Percentiles rank a stretch among this genome's conserved stretches.
These are phyloP conservation scores for Apiotrichum laibachii DNA, from an alignment of 1,284 basidiomycete species.

Conservation along the genomic window DNA sequence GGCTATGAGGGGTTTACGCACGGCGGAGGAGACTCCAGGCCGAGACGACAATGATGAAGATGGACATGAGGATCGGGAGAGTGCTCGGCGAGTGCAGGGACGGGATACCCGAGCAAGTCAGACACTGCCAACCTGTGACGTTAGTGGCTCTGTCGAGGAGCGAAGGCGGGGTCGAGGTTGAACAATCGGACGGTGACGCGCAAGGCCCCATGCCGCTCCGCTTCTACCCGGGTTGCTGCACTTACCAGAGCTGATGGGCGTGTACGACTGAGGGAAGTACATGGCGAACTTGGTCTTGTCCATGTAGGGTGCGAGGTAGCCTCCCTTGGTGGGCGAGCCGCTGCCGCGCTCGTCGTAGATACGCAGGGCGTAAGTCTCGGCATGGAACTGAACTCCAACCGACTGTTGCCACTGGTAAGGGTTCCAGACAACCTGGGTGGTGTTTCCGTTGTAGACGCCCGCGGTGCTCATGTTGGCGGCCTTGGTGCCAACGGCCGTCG, in stretches of 20 bases:
- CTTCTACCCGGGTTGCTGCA: slow-evolving; percentile 60
- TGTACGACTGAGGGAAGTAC: slow-evolving; percentile 77
- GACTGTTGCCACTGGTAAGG: slow-evolving; percentile 68
- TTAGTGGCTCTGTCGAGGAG: background rate
- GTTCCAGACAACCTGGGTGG: slow-evolving; percentile 76
- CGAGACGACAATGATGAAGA: slow-evolving; percentile 69
- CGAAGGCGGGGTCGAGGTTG: background rate
- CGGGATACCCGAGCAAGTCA: slow-evolving; percentile 61
- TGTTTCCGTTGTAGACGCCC: slow-evolving; percentile 54
- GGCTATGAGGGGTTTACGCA: background rate
- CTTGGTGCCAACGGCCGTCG: slow-evolving; percentile 50
- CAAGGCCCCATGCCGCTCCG: background rate
- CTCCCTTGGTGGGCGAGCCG: slow-evolving; percentile 59
- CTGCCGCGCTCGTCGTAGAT: slow-evolving; percentile 77
- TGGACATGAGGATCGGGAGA: slow-evolving; percentile 63
- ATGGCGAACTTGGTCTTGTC: slow-evolving; percentile 71
- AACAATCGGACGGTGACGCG: background rate
- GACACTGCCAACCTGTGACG: slow-evolving; percentile 64
- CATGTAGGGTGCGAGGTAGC: slow-evolving; percentile 67
- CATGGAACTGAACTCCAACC: slow-evolving; percentile 67
- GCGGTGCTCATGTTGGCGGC: slow-evolving; percentile 58
- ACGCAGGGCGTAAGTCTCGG: slow-evolving; percentile 69
- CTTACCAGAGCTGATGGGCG: slow-evolving; percentile 47
- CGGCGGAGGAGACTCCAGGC: slow-evolving; percentile 63
- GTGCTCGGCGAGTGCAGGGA: slow-evolving; percentile 60